These are phyloP conservation scores for Macroventuria anomochaeta DNA, from an alignment of 2,329 filamentous ascomycete species.

Conservation along the genomic window DNA sequence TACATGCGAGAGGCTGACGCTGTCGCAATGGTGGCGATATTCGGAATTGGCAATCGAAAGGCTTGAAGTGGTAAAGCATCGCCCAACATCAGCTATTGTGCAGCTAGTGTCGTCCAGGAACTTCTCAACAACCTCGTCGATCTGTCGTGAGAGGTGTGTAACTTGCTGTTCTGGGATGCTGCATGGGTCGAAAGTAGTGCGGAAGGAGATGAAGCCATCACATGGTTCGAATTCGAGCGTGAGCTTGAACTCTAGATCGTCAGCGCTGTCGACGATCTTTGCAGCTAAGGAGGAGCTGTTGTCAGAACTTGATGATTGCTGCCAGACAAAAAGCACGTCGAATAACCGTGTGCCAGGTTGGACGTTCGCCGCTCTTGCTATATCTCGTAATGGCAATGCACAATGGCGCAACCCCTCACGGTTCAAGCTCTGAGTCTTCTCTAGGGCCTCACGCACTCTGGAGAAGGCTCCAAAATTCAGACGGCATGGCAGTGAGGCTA, in stretches of 20 bases:
- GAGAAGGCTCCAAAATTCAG: constrained; percentile 61
- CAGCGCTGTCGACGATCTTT: constrained; percentile 65
- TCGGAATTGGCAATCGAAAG: constrained; percentile 53
- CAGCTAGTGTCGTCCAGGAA: constrained; percentile 51
- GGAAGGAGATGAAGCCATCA: constrained; percentile 54
- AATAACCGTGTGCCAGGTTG: constrained; percentile 68
- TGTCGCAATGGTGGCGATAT: constrained; percentile 31
- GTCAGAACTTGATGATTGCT: constrained; percentile 67
- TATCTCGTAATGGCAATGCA: constrained; percentile 69
- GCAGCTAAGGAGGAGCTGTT: constrained; percentile 52
- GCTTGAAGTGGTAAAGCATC: constrained; percentile 29
- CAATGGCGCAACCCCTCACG: constrained; percentile 70
- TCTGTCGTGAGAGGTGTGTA: constrained; percentile 64
- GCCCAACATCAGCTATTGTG: constrained; percentile 35
- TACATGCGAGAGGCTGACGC: constrained; percentile 44
- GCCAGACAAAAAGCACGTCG: constrained; percentile 82
- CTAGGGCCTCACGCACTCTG: constrained; percentile 66
- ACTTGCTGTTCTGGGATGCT: constrained; percentile 64
- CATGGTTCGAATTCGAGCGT: constrained; percentile 77
- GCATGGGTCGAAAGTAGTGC: constrained; percentile 62
- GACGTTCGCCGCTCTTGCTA: constrained; percentile 67
- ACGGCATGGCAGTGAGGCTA: constrained; percentile 77
- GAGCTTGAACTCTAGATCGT: constrained; percentile 77
- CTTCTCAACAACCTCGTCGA: constrained; percentile 60
- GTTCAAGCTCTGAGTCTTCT: constrained; percentile 69